A percentile compares a stretch with the other conserved stretches of the same genome.
Conservation (phyloP, 164 flowering plant species). For the Stephania cephalantha region DNA sequence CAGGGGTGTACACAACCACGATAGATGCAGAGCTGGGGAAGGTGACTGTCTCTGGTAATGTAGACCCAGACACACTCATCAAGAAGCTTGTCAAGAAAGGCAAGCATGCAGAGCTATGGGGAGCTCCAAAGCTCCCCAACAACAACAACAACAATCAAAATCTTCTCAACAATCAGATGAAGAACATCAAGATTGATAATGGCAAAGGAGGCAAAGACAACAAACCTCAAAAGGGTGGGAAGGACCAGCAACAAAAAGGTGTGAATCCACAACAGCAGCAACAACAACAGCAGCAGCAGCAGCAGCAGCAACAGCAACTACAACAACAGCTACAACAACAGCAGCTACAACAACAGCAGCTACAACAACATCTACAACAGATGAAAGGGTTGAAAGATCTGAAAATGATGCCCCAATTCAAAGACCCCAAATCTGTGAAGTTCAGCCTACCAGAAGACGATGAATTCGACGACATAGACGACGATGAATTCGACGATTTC, state of each 20-base stretch:
- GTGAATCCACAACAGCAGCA: constrained; percentile 25
- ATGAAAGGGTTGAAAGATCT: constrained; percentile 64
- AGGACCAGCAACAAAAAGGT: constrained; percentile 25
- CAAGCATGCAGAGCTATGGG: constrained; percentile 88
- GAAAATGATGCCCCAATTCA: constrained; percentile 48
- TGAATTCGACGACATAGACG: constrained; percentile 30
- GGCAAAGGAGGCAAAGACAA: constrained; percentile 39
- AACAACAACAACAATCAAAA: constrained; percentile 43
- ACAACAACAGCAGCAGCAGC: constrained; percentile 24
- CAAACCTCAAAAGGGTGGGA: constrained; percentile 45
- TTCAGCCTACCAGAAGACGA: constrained; percentile 47
- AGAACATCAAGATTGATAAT: constrained; percentile 58
- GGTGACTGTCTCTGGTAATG: constrained; percentile 88
- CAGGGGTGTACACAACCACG: constrained; percentile 66
- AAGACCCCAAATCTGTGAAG: constrained; percentile 57
- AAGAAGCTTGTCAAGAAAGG: constrained; percentile 76
- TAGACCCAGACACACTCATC: constrained; percentile 60
- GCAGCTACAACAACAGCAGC: constrained; percentile 10
- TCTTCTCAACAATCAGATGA: constrained; percentile 49
- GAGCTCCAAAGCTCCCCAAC: constrained; percentile 42
- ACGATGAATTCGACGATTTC: constrained; percentile 37
- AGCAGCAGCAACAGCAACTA: background rate
- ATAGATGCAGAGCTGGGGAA: constrained; percentile 87
- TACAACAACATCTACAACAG: background rate
- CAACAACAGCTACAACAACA: constrained; percentile 5